Conservation (phyloP, 2,329 filamentous ascomycete species). For the Trichoderma hamatum region DNA sequence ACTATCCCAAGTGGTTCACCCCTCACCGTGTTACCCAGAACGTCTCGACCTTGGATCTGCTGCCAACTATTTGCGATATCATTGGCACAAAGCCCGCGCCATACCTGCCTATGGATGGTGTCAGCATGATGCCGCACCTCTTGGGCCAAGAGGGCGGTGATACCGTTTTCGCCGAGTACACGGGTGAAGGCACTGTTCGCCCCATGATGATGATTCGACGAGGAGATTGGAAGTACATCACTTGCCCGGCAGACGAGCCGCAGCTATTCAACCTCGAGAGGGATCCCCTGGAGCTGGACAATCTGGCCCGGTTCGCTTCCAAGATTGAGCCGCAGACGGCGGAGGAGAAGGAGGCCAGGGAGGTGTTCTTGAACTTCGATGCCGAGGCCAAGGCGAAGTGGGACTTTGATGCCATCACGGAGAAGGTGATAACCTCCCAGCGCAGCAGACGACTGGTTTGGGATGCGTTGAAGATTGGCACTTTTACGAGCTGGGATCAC, state of each 20-base stretch:
- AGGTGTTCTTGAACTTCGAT: constrained; percentile 67
- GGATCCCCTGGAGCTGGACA: constrained; percentile 77
- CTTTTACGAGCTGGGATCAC: constrained; percentile 83
- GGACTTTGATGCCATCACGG: constrained; percentile 78
- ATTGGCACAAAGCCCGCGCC: constrained; percentile 70
- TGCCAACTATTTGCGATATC: constrained; percentile 85
- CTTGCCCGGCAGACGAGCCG: constrained; percentile 78
- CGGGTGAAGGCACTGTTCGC: constrained; percentile 85
- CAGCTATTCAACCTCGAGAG: constrained; percentile 79
- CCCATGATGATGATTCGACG: constrained; percentile 94
- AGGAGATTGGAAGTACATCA: constrained; percentile 88
- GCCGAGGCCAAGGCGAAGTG: constrained; percentile 74
- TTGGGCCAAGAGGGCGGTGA: constrained; percentile 68
- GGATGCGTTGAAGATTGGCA: constrained; percentile 75
- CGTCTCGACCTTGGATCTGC: constrained; percentile 87
- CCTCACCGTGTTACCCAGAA: constrained; percentile 79
- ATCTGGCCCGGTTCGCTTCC: constrained; percentile 59
- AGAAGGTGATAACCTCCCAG: constrained; percentile 75
- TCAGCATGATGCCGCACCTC: constrained; percentile 79
- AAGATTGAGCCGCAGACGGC: constrained; percentile 45
- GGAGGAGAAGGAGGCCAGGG: constrained; percentile 51
- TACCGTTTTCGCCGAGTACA: constrained; percentile 93
- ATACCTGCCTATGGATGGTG: constrained; percentile 81
- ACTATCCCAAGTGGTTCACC: constrained; percentile 74
- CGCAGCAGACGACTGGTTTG: constrained; percentile 78